phyloP scores from a whole-genome alignment of 2,329 filamentous ascomycete species.

The Fusarium sp. region DNA sequence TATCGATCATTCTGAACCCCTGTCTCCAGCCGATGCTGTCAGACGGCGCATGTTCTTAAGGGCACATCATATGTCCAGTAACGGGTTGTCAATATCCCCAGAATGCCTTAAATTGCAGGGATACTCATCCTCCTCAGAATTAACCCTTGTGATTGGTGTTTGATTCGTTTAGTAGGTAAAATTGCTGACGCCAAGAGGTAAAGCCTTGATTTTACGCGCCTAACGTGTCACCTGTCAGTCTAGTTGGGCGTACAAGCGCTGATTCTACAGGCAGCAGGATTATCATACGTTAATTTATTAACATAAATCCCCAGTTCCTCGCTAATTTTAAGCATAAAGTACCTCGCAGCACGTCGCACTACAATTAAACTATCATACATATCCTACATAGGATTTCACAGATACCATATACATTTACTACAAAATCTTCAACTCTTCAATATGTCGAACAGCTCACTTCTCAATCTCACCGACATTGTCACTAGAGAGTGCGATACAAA shows the following conservation, averaged over 20 bases:
- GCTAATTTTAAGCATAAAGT: not conserved
- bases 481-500: not conserved
- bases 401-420: too few relatives aligned
- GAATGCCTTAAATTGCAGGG: not conserved
- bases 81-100: not conserved
- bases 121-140: not conserved
- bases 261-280: not conserved
- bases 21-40: too few relatives aligned
- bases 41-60: slow-evolving; percentile 7
- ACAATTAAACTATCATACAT: too few relatives aligned
- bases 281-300: not conserved
- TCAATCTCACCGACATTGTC: not conserved
- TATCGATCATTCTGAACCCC: too few relatives aligned
- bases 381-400: not conserved
- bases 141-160: not conserved
- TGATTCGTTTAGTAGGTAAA: too few relatives aligned
- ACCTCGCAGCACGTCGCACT: not conserved
- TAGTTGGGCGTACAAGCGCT: not conserved
- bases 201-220: not conserved
- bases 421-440: not conserved
- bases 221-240: not conserved
- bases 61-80: not conserved
- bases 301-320: not conserved
- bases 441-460: not conserved
- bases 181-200: not conserved